phyloP scores from a whole-genome alignment of 768 basidiomycete genomes.

The Boletales sp. region DNA sequence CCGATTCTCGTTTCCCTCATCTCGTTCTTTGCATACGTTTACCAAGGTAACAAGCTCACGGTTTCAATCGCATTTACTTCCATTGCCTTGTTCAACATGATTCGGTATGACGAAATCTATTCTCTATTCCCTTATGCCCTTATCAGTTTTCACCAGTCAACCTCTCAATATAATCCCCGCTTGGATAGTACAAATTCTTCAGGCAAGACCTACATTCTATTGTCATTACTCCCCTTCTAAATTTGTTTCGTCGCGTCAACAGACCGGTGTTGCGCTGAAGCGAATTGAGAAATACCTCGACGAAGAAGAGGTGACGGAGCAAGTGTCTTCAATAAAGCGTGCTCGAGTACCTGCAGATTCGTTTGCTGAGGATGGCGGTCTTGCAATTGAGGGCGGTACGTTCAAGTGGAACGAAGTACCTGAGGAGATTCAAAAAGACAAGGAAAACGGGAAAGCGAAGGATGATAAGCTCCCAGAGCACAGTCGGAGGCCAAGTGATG shows the following conservation, averaged over 20 bases:
- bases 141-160: slow-evolving; percentile 31
- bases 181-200: slow-evolving; percentile 75
- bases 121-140: background rate
- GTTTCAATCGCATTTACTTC: slow-evolving; percentile 85
- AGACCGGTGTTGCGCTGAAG: slow-evolving; percentile 54
- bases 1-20: slow-evolving; percentile 80
- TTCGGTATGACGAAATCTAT: slow-evolving; percentile 43
- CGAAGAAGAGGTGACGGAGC: slow-evolving; percentile 61
- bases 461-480: background rate
- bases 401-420: slow-evolving; percentile 58
- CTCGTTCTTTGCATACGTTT: slow-evolving; percentile 72
- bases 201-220: slow-evolving; percentile 27
- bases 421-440: slow-evolving; percentile 21
- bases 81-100: slow-evolving; percentile 83
- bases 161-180: slow-evolving; percentile 80
- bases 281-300: slow-evolving; percentile 59
- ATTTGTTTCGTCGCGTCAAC: background rate
- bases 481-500: slow-evolving; percentile 7
- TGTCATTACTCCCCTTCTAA: background rate
- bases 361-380: slow-evolving; percentile 28
- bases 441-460: slow-evolving; percentile 11
- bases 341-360: slow-evolving; percentile 20
- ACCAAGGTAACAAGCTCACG: slow-evolving; percentile 70
- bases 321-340: slow-evolving; percentile 55
- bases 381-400: slow-evolving; percentile 48